Percentiles rank a stretch among this genome's conserved stretches.
These are phyloP conservation scores for Boletellus ananas DNA, from an alignment of 768 basidiomycete genomes.

Conservation along the genomic window DNA sequence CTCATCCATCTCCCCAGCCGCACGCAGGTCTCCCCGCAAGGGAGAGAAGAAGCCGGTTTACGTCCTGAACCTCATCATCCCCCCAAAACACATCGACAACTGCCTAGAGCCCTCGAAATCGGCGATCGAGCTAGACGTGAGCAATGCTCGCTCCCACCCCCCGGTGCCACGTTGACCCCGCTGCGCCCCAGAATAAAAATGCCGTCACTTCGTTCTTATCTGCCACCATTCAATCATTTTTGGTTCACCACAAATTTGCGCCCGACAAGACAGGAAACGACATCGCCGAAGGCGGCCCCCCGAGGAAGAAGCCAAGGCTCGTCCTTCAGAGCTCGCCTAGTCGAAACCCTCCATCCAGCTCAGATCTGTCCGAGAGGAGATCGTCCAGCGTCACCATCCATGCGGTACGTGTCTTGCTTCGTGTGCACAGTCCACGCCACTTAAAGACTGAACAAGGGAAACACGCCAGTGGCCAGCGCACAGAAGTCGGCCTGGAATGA, in stretches of 20 bases:
- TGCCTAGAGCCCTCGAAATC: constrained; percentile 77
- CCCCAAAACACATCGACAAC: constrained; percentile 67
- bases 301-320: constrained; percentile 52
- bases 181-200: constrained; percentile 49
- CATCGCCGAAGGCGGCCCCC: constrained; percentile 25
- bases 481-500: constrained; percentile 51
- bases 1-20: constrained; percentile 35
- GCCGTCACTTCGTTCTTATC: constrained; percentile 54
- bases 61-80: constrained; percentile 71
- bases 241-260: constrained; percentile 60
- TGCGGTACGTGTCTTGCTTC: constrained; percentile 19
- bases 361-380: constrained; percentile 6
- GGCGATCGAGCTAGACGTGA: constrained; percentile 63
- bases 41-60: constrained; percentile 78
- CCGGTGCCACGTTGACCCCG: constrained; percentile 7
- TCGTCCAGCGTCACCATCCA: constrained; percentile 8
- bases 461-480: constrained; percentile 30
- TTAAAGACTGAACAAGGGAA: constrained; percentile 13
- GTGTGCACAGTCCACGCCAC: constrained; percentile 2
- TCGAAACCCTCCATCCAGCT: constrained; percentile 3
- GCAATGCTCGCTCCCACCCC: constrained; percentile 10
- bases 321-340: constrained; percentile 16
- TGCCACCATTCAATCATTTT: constrained; percentile 56
- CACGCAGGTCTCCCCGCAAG: constrained; percentile 74
- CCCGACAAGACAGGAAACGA: constrained; percentile 17